Base-by-base conservation (phyloP, 164 flowering plant genomes). In the Annona squamosa region DNA sequence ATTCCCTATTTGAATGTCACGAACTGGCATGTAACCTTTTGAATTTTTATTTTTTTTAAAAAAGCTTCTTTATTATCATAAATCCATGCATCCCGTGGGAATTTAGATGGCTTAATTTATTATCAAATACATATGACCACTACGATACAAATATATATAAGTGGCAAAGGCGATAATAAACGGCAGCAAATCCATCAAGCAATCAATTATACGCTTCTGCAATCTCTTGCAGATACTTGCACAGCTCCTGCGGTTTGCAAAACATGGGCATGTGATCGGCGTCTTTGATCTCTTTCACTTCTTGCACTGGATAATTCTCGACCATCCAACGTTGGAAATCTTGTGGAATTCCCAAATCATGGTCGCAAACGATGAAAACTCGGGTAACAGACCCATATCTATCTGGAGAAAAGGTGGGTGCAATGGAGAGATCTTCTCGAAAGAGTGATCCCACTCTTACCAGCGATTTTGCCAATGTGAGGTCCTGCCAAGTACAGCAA, bases 211-310 rank as follows among this genome's bases (percentile, higher is more conserved):
- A 46, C 48, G 5, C 64, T 16, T 63, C 4, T 10, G 75, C 79
- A 67, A 77, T 65, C 1, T 74, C 73, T 41, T 71, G 5, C 57
- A 80, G 74, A 66, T 71, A 72, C 19, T 41, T 43, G 67, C 70
- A 77, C 0, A 80, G 48, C 41, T 77, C 77, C 1, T n/a, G 45
- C 0, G 82, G 79, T 48, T 74, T 74, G 9, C 75, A 80, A 1
- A 80, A 17, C 79, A 80, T 80, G n/a, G 77, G 10, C 79, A 74
- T 77, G 61, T 77, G 82, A 61, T 80, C 82, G 0, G 77, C 57
- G 57, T 77, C 75, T 4, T 68, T 26, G n/a, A 80, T 77, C 62
- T 37, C 79, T 68, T 63, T 74, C 69, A 74, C 77, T 52, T 77
- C 71, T 17, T 74, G 41, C 9, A 68, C 71, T 1, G 77, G 75